Base-by-base conservation (phyloP, 345 rosid genomes). In the Linum usitatissimum region DNA sequence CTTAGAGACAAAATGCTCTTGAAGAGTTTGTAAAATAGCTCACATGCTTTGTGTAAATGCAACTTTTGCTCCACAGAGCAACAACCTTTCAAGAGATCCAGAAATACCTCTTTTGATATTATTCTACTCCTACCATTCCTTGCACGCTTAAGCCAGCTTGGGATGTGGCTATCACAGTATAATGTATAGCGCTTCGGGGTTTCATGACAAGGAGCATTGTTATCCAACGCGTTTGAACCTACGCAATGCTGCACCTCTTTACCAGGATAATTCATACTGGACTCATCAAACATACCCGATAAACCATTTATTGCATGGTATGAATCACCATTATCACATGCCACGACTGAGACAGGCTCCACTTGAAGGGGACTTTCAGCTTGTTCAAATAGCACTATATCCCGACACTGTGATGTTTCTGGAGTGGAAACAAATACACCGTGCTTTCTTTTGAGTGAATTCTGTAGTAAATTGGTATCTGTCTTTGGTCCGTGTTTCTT, bases 91-190 rank as follows among this genome's bases (percentile, higher is more conserved):
- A 90, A 66, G 61, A 94, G 85, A 69, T 84, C 89, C 66, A 80
- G 34, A 79, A 94, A 94, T 18, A 94, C 89, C 71, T 94, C 99
- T 70, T 88, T 94, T 2, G 97, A 85, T 76, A 94, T 77, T 57
- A 94, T 90, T 75, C 95, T 86, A 70, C 96, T 94, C 85, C 86
- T 90, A 36, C 99, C 99, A 64, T 90, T 88, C 78, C 99, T 85
- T 34, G 99, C 99, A 70, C 96, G 92, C 82, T 90, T 94, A 53
- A 94, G 96, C 97, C 99, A 94, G 81, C 92, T 88, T 10, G 99
- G 99, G 72, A 94, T 87, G 77, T 94, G 99, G 53, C 75, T 78
- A 55, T 90, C 93, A 69, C 99, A 94, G 79, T 94, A 94, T 56
- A 88, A 71, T 4, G 88, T 71, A 75, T 84, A 80, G 61, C 89